phyloP scores from a whole-genome alignment of 306 rosid species.

The Prosopis cineraria region DNA sequence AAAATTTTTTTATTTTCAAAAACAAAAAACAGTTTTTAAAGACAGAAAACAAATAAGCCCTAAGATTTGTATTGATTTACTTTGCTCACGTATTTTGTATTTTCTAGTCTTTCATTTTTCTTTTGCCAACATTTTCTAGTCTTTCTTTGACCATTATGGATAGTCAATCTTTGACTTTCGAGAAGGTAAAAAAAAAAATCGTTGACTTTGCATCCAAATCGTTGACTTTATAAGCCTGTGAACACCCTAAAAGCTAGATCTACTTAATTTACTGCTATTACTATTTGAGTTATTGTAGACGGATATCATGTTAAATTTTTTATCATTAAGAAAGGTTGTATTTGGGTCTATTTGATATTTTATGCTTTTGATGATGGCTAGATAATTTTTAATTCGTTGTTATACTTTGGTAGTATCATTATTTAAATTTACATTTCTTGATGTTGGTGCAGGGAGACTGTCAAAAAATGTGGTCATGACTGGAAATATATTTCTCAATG shows the following conservation, averaged over 20 bases:
- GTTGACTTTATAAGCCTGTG: too few relatives aligned
- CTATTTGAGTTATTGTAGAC: not conserved
- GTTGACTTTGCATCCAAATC: not conserved
- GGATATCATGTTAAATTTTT: not conserved
- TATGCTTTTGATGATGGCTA: not conserved
- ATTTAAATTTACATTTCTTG: slow-evolving; percentile 20
- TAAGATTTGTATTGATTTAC: too few relatives aligned
- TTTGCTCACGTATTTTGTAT: not conserved
- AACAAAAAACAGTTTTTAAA: too few relatives aligned
- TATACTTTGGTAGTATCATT: not conserved
- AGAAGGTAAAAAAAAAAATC: too few relatives aligned
- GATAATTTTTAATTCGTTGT: slow-evolving; percentile 1
- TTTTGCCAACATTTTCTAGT: not conserved
- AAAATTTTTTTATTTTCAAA: too few relatives aligned
- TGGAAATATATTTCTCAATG: slow-evolving; percentile 72
- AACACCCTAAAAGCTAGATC: not conserved
- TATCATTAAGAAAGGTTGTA: not conserved
- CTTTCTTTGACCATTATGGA: not conserved
- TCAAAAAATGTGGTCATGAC: slow-evolving; percentile 81
- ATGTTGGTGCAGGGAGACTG: slow-evolving; percentile 63
- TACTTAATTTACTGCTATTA: not conserved
- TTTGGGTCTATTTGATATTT: not conserved
- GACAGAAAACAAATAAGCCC: too few relatives aligned
- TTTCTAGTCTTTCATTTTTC: not conserved
- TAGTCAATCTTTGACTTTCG: not conserved